Evolutionary conservation across 2,329 filamentous ascomycete species (phyloP).

Genomic region (Endocalyx cinctus): DNA sequence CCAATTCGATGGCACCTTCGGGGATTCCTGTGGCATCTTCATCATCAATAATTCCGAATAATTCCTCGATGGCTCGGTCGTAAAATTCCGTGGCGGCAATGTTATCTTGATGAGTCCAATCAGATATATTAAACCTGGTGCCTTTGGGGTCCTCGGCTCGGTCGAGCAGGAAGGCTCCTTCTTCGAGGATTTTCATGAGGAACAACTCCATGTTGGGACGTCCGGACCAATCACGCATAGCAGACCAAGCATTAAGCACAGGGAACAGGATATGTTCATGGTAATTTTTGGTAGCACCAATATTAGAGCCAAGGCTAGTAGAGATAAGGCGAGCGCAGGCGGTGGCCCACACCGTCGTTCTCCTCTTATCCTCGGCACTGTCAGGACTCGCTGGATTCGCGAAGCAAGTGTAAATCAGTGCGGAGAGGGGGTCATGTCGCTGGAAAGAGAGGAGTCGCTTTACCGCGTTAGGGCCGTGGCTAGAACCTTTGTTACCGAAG

Average conservation of each 20-base stretch:
- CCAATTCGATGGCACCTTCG: constrained; percentile 76
- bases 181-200: constrained; percentile 89
- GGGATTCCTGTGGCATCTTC: constrained; percentile 82
- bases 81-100: constrained; percentile 86
- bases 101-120: constrained; percentile 73
- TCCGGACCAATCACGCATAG: constrained; percentile 84
- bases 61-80: constrained; percentile 68
- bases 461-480: constrained; percentile 58
- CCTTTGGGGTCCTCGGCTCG: constrained; percentile 75
- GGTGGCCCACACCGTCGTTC: constrained; percentile 83
- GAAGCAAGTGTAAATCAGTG: constrained; percentile 83
- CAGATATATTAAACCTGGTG: constrained; percentile 65
- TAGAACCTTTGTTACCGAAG: constrained; percentile 41
- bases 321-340: constrained; percentile 79
- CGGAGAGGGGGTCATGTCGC: constrained; percentile 78
- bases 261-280: constrained; percentile 78
- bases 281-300: constrained; percentile 30
- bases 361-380: constrained; percentile 72
- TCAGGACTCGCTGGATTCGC: constrained; percentile 79
- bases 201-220: constrained; percentile 89
- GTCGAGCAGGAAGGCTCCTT: constrained; percentile 86
- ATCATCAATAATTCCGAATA: constrained; percentile 85
- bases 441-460: constrained; percentile 86
- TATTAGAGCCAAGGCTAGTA: constrained; percentile 43
- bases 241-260: constrained; percentile 82